phyloP scores from a whole-genome alignment of 495 filamentous ascomycete genomes.

The Penicillium taxi region DNA sequence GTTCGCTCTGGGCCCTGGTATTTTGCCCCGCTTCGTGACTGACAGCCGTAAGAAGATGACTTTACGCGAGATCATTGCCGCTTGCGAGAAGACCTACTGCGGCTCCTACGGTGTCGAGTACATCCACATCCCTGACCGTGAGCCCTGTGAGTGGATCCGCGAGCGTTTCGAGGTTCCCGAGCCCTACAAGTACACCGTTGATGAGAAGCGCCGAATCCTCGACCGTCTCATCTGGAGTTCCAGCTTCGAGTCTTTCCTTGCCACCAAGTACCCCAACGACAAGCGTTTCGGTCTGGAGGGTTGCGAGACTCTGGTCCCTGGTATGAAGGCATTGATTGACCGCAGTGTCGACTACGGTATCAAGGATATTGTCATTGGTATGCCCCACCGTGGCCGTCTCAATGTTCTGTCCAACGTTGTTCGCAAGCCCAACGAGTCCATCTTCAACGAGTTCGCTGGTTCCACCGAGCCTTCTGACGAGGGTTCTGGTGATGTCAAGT shows the following conservation, averaged over 20 bases:
- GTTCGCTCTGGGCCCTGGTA: conserved; percentile 88
- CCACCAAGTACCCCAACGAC: conserved; percentile 98
- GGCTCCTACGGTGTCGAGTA: conserved; percentile 95
- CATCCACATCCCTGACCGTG: conserved; percentile 95
- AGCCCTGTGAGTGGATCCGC: conserved; percentile 96
- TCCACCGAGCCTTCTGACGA: conserved; percentile 84
- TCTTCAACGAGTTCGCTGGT: conserved; percentile 96
- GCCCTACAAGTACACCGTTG: conserved; percentile 90
- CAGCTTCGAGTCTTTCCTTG: conserved; percentile 88
- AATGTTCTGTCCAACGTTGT: conserved; percentile 98
- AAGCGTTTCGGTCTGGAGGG: conserved; percentile 98
- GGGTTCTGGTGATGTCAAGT: conserved; percentile 97
- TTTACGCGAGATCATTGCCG: conserved; percentile 82
- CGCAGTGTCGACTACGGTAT: conserved; percentile 96
- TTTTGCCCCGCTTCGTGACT: conserved; percentile 85
- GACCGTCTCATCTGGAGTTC: conserved; percentile 97
- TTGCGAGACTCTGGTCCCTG: conserved; percentile 90
- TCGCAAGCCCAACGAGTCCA: conserved; percentile 96
- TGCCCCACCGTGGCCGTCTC: conserved; percentile 97
- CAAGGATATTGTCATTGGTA: conserved; percentile 98
- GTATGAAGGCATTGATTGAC: conserved; percentile 99
- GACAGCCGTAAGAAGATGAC: conserved; percentile 91
- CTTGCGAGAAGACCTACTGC: conserved; percentile 94
- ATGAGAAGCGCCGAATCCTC: conserved; percentile 94
- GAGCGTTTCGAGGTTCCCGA: conserved; percentile 88